phyloP scores from a whole-genome alignment of 2,329 filamentous ascomycete genomes.

The Celoporthe dispersa region DNA sequence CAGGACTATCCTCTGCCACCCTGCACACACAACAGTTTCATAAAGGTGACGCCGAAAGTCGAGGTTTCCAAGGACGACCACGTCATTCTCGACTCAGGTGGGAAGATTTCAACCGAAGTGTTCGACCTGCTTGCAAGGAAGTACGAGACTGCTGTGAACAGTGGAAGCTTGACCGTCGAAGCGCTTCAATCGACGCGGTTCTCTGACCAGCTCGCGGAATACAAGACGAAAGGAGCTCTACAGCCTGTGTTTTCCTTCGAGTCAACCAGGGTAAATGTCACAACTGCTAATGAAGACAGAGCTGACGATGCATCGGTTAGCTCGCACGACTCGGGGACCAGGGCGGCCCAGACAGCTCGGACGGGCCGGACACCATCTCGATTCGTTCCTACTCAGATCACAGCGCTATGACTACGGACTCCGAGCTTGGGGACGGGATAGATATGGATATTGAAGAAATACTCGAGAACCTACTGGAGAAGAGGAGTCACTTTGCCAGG shows the following conservation, averaged over 20 bases:
- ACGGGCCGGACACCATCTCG: neutral
- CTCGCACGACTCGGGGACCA: neutral
- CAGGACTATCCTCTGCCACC: neutral
- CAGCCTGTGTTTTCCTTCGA: neutral
- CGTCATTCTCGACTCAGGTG: neutral
- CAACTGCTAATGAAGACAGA: neutral
- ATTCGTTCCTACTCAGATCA: neutral
- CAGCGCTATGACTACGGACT: neutral
- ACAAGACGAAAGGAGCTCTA: neutral
- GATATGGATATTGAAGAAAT: neutral
- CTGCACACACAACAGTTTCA: neutral
- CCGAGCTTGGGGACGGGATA: neutral
- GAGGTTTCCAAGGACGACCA: neutral
- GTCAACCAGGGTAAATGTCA: neutral
- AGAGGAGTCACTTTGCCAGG: neutral
- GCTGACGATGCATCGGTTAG: neutral
- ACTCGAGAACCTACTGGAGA: neutral
- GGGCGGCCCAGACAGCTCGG: no score
- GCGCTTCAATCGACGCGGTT: neutral
- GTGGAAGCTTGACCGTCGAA: neutral
- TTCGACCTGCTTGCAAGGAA: neutral
- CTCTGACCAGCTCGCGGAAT: neutral
- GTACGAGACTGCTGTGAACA: neutral
- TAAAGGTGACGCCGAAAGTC: neutral
- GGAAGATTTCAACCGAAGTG: neutral